These are phyloP conservation scores for Yamadazyma diospyri DNA, from an alignment of 1,139 yeast species.

Conservation along the genomic window DNA sequence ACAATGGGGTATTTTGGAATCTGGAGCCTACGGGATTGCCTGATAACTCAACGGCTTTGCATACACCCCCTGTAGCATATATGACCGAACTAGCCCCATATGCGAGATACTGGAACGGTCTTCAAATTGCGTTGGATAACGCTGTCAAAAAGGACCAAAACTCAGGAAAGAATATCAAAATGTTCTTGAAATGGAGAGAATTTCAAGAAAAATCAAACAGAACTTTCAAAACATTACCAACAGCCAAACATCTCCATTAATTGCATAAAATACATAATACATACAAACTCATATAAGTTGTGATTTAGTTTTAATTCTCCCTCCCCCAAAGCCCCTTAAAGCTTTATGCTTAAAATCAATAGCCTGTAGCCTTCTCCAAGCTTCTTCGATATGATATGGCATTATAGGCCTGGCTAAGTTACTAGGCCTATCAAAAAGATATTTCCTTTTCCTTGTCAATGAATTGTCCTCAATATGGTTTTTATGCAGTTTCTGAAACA, in stretches of 20 bases:
- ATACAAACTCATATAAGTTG: constrained; percentile 28
- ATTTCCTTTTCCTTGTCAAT: constrained; percentile 42
- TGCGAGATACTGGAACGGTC: constrained; percentile 32
- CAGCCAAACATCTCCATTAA: constrained; percentile 5
- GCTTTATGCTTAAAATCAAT: constrained; percentile 62
- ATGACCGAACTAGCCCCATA: constrained; percentile 32
- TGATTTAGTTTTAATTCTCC: constrained; percentile 46
- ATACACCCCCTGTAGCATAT: constrained; percentile 18
- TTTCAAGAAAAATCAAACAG: constrained; percentile 23
- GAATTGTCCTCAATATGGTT: constrained; percentile 20
- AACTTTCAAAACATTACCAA: constrained; percentile 12
- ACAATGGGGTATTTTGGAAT: constrained; percentile 11
- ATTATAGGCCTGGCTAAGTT: constrained; percentile 78
- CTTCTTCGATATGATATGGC: constrained; percentile 86
- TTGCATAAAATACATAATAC: not conserved
- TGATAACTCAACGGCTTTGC: constrained; percentile 21
- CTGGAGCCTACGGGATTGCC: constrained; percentile 24
- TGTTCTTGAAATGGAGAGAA: constrained; percentile 33
- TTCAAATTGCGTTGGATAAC: constrained; percentile 27
- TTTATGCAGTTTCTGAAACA: constrained; percentile 31
- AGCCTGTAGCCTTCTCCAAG: constrained; percentile 80
- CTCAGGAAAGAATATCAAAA: constrained; percentile 24
- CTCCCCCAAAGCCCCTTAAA: constrained; percentile 74
- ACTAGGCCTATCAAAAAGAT: constrained; percentile 88
- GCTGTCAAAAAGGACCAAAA: constrained; percentile 12